These are phyloP conservation scores for Sarocladium brachiariae DNA, from an alignment of 2,329 filamentous ascomycete genomes.

Conservation along the genomic window DNA sequence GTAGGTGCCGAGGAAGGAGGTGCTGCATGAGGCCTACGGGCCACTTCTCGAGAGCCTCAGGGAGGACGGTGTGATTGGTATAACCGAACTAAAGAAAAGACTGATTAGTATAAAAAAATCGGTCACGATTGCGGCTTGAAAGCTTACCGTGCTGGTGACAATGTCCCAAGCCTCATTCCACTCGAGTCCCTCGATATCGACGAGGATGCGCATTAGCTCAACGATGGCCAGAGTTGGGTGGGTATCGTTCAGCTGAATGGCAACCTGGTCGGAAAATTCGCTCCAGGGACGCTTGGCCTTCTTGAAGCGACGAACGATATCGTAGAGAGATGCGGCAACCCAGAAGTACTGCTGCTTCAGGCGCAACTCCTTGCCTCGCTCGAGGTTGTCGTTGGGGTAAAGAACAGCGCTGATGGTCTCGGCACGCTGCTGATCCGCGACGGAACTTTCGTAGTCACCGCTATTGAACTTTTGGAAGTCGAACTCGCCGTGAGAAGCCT, in stretches of 20 bases:
- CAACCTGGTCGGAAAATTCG: slow-evolving; percentile 89
- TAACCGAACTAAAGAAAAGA: slow-evolving; percentile 65
- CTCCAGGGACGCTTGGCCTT: slow-evolving; percentile 88
- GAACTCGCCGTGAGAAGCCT: slow-evolving; percentile 93
- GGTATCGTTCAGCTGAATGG: slow-evolving; percentile 97
- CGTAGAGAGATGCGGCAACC: slow-evolving; percentile 92
- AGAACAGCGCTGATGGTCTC: slow-evolving; percentile 97
- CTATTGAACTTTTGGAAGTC: slow-evolving; percentile 99
- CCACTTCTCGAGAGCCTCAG: slow-evolving; percentile 98
- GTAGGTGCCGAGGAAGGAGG: slow-evolving; percentile 84
- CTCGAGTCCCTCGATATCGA: slow-evolving; percentile 83
- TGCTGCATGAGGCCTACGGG: slow-evolving; percentile 88
- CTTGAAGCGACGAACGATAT: slow-evolving; percentile 97
- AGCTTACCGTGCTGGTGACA: slow-evolving; percentile 57
- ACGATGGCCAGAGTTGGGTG: slow-evolving; percentile 95
- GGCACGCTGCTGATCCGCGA: slow-evolving; percentile 96
- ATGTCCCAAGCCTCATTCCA: slow-evolving; percentile 92
- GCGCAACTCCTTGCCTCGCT: slow-evolving; percentile 91
- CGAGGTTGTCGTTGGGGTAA: slow-evolving; percentile 96
- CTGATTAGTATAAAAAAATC: slow-evolving; percentile 7
- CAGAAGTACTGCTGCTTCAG: slow-evolving; percentile 99
- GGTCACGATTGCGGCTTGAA: not conserved
- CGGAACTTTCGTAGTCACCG: slow-evolving; percentile 95
- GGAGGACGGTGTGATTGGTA: slow-evolving; percentile 96
- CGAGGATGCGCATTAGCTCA: slow-evolving; percentile 85